These are phyloP conservation scores for Syncephalis fuscata DNA, from an alignment of 371 early-diverging fungal genomes.

Conservation along the genomic window DNA sequence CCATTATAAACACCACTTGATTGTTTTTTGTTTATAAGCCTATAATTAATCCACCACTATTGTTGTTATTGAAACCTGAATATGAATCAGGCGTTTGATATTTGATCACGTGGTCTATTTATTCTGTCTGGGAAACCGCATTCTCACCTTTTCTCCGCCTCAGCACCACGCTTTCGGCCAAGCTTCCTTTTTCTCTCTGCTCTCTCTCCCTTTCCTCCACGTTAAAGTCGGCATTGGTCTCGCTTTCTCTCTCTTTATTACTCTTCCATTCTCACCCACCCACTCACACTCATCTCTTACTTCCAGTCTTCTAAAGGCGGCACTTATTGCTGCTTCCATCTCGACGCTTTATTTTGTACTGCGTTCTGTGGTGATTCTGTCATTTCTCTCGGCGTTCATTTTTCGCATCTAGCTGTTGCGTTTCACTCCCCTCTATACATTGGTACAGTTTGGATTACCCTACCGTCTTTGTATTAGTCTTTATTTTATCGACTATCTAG, in stretches of 20 bases:
- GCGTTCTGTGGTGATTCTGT: neutral
- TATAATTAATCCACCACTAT: too few species aligned
- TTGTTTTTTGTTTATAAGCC: too few species aligned
- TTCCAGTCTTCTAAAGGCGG: neutral
- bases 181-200: neutral
- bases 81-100: too few species aligned
- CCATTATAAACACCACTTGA: too few species aligned
- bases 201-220: neutral
- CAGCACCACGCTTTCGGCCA: too few species aligned
- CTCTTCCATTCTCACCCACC: constrained; percentile 11
- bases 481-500: too few species aligned
- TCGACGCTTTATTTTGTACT: neutral
- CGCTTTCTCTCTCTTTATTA: constrained; percentile 11
- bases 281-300: constrained; percentile 2
- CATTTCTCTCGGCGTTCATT: constrained; percentile 1
- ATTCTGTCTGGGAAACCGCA: too few species aligned
- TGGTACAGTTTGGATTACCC: neutral
- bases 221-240: constrained; percentile 13
- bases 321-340: too few species aligned
- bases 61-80: too few species aligned
- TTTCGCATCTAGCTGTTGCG: neutral
- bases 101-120: too few species aligned
- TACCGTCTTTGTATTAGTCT: too few species aligned
- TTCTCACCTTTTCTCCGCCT: too few species aligned
- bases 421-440: neutral